Conservation (phyloP, 2,329 filamentous ascomycete species). For the Diplodia intermedia region DNA sequence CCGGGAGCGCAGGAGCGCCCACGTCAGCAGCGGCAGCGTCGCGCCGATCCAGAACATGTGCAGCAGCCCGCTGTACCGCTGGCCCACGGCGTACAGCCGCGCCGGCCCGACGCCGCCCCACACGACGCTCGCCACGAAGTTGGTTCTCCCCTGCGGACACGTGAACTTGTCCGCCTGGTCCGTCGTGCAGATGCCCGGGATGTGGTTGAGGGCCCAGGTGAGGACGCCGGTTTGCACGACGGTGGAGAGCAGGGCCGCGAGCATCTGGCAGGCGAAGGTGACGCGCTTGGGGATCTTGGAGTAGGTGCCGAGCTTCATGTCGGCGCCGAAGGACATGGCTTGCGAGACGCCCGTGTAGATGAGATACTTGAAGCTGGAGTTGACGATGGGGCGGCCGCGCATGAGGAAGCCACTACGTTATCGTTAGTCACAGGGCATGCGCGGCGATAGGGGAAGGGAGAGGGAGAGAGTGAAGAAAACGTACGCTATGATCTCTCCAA, state of each 20-base stretch:
- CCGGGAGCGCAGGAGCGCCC: constrained; percentile 68
- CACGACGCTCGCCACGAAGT: constrained; percentile 68
- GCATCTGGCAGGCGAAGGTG: constrained; percentile 71
- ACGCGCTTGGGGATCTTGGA: constrained; percentile 69
- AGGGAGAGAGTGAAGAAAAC: constrained; percentile 32
- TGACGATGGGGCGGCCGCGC: constrained; percentile 56
- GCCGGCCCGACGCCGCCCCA: constrained; percentile 75
- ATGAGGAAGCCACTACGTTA: constrained; percentile 59
- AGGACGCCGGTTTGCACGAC: constrained; percentile 71
- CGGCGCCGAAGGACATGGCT: constrained; percentile 22
- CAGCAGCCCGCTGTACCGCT: constrained; percentile 68
- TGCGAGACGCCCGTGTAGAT: constrained; percentile 27
- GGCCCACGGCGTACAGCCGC: constrained; percentile 70
- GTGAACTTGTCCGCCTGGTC: constrained; percentile 53
- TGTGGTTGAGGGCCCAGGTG: constrained; percentile 63
- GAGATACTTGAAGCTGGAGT: constrained; percentile 58
- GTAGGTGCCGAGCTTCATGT: constrained; percentile 51
- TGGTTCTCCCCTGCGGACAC: constrained; percentile 64
- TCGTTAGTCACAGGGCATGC: background rate
- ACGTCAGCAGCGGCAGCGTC: constrained; percentile 64
- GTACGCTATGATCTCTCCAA: constrained; percentile 55
- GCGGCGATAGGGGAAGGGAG: too few relatives aligned
- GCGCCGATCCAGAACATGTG: constrained; percentile 76
- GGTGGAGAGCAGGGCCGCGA: constrained; percentile 70
- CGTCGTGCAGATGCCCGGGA: constrained; percentile 67